These are phyloP conservation scores for Blastobotrys buckinghamii DNA, from an alignment of 1,139 yeast species.

Conservation along the genomic window DNA sequence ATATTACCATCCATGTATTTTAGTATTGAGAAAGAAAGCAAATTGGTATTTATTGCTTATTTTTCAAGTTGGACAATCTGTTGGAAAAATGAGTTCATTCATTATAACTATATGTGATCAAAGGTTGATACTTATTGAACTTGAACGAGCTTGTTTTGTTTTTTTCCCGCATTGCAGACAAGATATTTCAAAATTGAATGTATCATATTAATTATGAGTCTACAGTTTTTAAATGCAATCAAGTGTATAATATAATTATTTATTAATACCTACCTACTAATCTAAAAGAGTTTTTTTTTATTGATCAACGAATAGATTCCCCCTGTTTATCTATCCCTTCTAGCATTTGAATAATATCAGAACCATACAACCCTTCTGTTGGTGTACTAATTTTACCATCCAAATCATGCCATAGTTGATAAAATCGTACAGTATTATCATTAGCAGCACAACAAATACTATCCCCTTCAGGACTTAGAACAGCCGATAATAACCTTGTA, in stretches of 20 bases:
- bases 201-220: no score
- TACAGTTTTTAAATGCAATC: no score
- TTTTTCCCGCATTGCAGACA: no score
- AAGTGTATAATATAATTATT: not conserved
- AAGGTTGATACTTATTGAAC: no score
- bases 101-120: no score
- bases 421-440: constrained; percentile 71
- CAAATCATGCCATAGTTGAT: constrained; percentile 51
- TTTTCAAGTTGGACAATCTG: no score
- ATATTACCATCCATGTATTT: no score
- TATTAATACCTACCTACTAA: not conserved
- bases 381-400: constrained; percentile 13
- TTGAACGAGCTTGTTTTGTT: no score
- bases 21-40: no score
- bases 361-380: constrained; percentile 40
- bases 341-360: constrained; percentile 47
- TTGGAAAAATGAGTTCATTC: no score
- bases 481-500: constrained; percentile 59
- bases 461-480: constrained; percentile 54
- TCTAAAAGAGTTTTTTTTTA: not conserved
- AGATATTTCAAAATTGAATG: no score
- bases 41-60: no score
- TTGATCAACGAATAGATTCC: constrained; percentile 21
- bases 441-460: constrained; percentile 68
- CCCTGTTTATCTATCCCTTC: constrained; percentile 40